Evolutionary conservation across 306 rosid genomes (phyloP).

Genomic region (Cucurbita ficifolia): DNA sequence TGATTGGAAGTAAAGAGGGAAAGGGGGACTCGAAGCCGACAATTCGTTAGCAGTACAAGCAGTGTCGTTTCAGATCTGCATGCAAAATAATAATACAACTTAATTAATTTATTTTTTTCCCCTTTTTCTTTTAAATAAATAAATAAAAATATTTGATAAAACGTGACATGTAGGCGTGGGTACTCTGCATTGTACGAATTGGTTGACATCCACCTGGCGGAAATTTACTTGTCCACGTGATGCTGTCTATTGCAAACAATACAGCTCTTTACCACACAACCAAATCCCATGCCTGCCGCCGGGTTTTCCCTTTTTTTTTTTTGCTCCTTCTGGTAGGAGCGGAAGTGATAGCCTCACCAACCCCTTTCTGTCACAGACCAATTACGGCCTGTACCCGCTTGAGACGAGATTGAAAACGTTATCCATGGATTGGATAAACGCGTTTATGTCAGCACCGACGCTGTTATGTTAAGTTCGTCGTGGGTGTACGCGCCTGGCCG

Average conservation of each 20-base stretch:
- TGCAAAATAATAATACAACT: background rate
- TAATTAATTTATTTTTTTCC: background rate
- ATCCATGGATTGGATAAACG: background rate
- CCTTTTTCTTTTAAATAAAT: background rate
- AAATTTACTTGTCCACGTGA: conserved; percentile 4
- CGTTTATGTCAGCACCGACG: conserved; percentile 10
- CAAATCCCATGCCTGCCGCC: conserved; percentile 19
- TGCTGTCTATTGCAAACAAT: conserved; percentile 7
- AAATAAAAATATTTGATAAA: background rate
- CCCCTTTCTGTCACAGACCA: background rate
- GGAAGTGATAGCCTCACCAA: background rate
- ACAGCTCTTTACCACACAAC: conserved; percentile 9
- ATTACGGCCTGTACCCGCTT: background rate
- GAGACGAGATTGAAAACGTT: background rate
- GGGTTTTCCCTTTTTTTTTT: background rate
- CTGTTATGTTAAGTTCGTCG: background rate
- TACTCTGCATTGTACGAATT: conserved; percentile 26
- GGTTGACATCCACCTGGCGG: conserved; percentile 11
- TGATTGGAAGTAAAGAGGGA: background rate
- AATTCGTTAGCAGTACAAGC: conserved; percentile 18
- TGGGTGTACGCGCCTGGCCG: background rate
- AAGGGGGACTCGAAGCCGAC: conserved; percentile 2
- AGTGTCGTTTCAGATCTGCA: conserved; percentile 13
- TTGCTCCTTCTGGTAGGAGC: too few species aligned
- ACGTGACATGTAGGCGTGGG: background rate